Percentiles rank a stretch among this genome's conserved stretches.
Evolutionary conservation across 805 yeast species (phyloP).

Genomic region (Candida odintsovae): DNA sequence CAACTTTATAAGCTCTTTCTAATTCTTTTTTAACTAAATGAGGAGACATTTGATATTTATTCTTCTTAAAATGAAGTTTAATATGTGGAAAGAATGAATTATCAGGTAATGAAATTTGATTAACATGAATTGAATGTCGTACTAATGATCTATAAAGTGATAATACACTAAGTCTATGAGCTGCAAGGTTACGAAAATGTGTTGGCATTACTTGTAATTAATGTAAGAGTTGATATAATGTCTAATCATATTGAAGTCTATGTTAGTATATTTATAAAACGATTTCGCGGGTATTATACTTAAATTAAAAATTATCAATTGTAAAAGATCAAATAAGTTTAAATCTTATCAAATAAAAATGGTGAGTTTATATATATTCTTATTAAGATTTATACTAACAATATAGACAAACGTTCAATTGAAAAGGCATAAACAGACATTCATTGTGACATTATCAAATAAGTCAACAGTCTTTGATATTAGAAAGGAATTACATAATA

Average conservation of each 20-base stretch:
- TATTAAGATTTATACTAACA: not conserved
- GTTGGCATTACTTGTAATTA: conserved; percentile 26
- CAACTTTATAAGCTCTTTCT: conserved; percentile 9
- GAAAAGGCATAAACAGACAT: conserved; percentile 31
- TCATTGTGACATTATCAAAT: conserved; percentile 23
- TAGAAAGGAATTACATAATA: conserved; percentile 27
- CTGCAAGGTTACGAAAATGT: conserved; percentile 23
- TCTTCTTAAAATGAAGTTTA: conserved; percentile 6
- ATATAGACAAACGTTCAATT: conserved; percentile 16
- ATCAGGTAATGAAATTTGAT: not conserved
- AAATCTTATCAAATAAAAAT: not conserved
- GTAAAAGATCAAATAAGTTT: no score
- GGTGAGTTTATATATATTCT: conserved; percentile 1
- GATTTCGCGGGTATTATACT: not conserved
- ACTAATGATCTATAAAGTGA: conserved; percentile 26
- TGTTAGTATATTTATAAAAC: not conserved
- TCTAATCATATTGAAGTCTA: no score
- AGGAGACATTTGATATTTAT: conserved; percentile 18
- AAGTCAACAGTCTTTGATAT: conserved; percentile 22
- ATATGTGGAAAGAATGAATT: not conserved
- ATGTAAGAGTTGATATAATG: no score
- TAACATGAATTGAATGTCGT: conserved; percentile 20
- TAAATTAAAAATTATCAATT: not conserved
- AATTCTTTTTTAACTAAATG: conserved; percentile 5
- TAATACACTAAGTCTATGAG: conserved; percentile 26